Base-by-base conservation (phyloP, 1,284 basidiomycete species). In the Cryptococcus depauperatus region DNA sequence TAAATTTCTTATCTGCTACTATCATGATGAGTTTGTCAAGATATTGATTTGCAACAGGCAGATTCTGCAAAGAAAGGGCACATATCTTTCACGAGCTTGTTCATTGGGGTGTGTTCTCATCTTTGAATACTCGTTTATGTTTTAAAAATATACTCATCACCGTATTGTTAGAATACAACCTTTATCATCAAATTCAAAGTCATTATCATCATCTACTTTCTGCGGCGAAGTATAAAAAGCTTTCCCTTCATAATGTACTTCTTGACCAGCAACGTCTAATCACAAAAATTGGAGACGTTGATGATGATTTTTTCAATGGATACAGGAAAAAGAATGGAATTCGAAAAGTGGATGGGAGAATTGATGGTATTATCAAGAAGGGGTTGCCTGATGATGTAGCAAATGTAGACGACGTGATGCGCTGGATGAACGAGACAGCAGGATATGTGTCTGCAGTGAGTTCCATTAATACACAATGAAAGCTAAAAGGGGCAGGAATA, bases 61-160 rank as follows among this genome's bases (percentile, higher is more conserved):
- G 81, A 37, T 86, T 84, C 65, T 90, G 87, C 64, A 82, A 81
- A 2, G 71, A 72, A 33, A 75, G 85, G 44, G 80, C 82, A 2
- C 68, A 72, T 48, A 76, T 81, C 19, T 89, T 79, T 59, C 86
- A 91, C 63, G 70, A 76, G 46, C 80, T 90, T 62, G 77, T 76
- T 8, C 87, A 91, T 58, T 91, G 88, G 87, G 80, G 87, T 87
- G 56, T 48, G 76, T 54, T 34, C 44, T n/a, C 8, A 23, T 21
- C 28, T 32, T 10, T 7, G 9, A 14, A 9, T 18, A 4, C 21
- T 8, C 26, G 14, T 41, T 3, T 28, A 14, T 18, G 26, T 10
- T 21, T 4, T 41, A 18, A 27, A 5, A 18, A n/a, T 2, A 5
- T 5, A 4, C 2, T 19, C 18, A 21, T 22, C n/a, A 13, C 8